Evolutionary conservation across 768 basidiomycete species (phyloP), one percentile per base, ranked within the genome.

Genomic region (Lyophyllum decastes): DNA sequence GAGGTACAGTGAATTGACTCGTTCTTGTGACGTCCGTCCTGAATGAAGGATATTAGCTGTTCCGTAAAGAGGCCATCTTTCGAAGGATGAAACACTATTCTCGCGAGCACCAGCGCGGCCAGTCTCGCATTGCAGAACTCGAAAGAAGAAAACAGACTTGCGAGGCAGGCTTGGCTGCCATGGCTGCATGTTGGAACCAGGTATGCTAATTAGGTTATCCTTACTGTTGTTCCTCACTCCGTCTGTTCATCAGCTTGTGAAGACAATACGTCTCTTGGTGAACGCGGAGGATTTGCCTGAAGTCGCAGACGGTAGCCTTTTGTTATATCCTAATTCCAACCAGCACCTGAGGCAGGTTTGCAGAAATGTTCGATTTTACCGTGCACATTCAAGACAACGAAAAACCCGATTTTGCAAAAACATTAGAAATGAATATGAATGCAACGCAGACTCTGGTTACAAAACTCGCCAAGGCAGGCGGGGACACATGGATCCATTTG

Each of bases 41-140:
- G 27, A 58, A n/a, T 54, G 52, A 54, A 64, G 33, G 54, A 45
- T 57, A 62, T 24, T 62, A 94, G 92, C 76, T 82, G n/a, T 94
- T 92, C 70, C 84, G 89, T 60, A 94, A 94, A 71, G 90, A 92
- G 64, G 92, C 92, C 43, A 86, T 94, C 49, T 94, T 85, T 71
- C 82, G 92, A 40, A 79, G 90, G 57, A 93, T 94, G 91, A 86
- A 79, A 66, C 84, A 92, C 65, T 93, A 94, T 70, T 84, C 86
- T 54, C 82, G 89, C 59, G 87, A 92, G 75, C 77, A 86, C 70
- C 84, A 88, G 61, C 82, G 89, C 44, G 82, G 82, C 59, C 79
- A 83, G 66, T 69, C 73, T 64, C 82, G 82, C 54, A 83, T 91
- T 52, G 78, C 79, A 45, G 82, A 87, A 61, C 70, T 94, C 27